phyloP scores from a whole-genome alignment of 441 rosid genomes.

The Biscutella laevigata region DNA sequence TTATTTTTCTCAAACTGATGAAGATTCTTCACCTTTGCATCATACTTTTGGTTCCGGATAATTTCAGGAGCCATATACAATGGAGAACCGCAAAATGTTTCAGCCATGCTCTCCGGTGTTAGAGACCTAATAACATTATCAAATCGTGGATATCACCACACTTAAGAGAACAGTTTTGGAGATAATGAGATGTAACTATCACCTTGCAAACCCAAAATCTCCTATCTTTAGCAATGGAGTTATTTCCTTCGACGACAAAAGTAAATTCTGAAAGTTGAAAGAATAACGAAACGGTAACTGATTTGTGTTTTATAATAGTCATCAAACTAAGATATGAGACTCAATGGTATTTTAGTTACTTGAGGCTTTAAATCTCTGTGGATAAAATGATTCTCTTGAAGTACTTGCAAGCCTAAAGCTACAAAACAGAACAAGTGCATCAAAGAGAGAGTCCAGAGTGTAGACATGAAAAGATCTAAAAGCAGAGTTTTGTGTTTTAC shows the following conservation, averaged over 20 bases:
- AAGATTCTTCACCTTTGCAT: constrained; percentile 60
- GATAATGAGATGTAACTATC: not conserved
- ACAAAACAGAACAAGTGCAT: constrained; percentile 16
- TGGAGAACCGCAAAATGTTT: constrained; percentile 78
- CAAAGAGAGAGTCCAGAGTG: not conserved
- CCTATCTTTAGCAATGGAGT: constrained; percentile 66
- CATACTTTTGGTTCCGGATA: constrained; percentile 63
- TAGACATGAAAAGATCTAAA: not conserved
- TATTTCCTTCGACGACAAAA: constrained; percentile 46
- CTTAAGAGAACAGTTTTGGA: not conserved
- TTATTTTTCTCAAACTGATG: not conserved
- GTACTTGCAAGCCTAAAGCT: constrained; percentile 82
- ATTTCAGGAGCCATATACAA: constrained; percentile 90
- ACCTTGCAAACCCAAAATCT: constrained; percentile 95
- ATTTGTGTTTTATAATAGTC: not conserved
- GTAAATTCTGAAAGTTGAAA: constrained; percentile 47
- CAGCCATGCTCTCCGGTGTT: constrained; percentile 56
- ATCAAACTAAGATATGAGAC: not conserved
- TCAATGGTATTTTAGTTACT: constrained; percentile 26
- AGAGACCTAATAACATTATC: constrained; percentile 38
- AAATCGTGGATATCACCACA: not conserved
- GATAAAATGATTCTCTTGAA: constrained; percentile 69
- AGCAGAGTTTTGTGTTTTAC: constrained; percentile 20
- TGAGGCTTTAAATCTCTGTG: constrained; percentile 87
- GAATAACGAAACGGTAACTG: constrained; percentile 5